Conservation (phyloP, 1,139 yeast species). For the Saccharomyces hybrid region DNA sequence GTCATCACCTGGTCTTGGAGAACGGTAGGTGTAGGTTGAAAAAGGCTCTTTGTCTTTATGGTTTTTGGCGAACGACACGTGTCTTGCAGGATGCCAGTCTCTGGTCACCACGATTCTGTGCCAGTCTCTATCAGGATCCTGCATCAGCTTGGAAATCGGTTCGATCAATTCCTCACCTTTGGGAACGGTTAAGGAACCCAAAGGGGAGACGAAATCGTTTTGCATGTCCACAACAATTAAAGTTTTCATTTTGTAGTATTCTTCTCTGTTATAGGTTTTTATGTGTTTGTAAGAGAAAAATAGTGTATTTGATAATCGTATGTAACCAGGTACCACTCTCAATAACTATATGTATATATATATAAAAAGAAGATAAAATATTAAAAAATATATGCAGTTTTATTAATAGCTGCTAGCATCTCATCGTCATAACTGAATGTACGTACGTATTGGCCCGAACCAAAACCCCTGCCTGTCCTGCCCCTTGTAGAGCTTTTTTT, state of each 20-base stretch:
- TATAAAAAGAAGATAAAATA: neutral
- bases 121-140: conserved; percentile 39
- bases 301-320: neutral
- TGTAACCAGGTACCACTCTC: neutral
- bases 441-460: neutral
- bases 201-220: conserved; percentile 73
- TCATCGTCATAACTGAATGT: neutral
- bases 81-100: conserved; percentile 84
- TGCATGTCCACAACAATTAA: conserved; percentile 73
- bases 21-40: conserved; percentile 40
- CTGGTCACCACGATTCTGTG: conserved; percentile 59
- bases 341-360: neutral
- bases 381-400: neutral
- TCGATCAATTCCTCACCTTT: conserved; percentile 54
- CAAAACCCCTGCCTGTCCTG: neutral
- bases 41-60: conserved; percentile 48
- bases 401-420: neutral
- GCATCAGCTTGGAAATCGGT: conserved; percentile 40
- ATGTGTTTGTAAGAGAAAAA: neutral
- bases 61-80: conserved; percentile 72
- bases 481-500: neutral
- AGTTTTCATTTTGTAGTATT: conserved; percentile 36
- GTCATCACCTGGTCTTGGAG: conserved; percentile 40
- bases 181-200: conserved; percentile 67
- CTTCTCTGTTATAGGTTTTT: neutral